Conservation (phyloP, 495 filamentous ascomycete species). For the Podospora pseudocomata region DNA sequence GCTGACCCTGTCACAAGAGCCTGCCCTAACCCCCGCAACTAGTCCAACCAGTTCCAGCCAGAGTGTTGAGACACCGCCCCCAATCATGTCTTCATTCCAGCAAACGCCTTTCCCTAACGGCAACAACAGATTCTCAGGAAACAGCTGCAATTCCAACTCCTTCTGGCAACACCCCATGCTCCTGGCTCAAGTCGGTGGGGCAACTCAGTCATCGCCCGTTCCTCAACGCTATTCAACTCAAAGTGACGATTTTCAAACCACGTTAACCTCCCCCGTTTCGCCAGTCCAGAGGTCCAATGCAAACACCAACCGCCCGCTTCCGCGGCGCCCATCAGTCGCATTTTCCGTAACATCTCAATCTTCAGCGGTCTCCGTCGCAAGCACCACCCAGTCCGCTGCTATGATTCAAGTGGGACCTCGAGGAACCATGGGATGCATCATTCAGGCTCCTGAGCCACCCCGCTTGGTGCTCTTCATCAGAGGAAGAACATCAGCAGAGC, state of each 20-base stretch:
- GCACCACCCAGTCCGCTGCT: background rate
- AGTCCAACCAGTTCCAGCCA: background rate
- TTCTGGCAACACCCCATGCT: background rate
- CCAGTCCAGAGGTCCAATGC: background rate
- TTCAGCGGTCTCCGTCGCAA: background rate
- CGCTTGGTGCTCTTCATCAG: constrained; percentile 13
- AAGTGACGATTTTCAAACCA: background rate
- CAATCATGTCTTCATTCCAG: background rate
- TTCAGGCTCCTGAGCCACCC: constrained; percentile 12
- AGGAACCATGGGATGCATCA: constrained; percentile 13
- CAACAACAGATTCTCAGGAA: background rate
- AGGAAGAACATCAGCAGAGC: background rate
- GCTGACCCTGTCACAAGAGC: constrained; percentile 1
- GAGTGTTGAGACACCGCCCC: background rate
- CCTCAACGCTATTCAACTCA: background rate
- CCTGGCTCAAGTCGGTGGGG: background rate
- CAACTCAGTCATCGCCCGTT: background rate
- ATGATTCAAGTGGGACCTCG: constrained; percentile 10
- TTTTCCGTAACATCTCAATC: constrained; percentile 3
- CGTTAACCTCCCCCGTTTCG: background rate
- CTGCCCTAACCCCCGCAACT: background rate
- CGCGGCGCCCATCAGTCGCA: background rate
- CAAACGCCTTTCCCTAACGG: background rate
- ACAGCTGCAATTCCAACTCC: background rate
- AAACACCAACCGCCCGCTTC: background rate